These are phyloP conservation scores for Cicer chorassanicum DNA, from an alignment of 306 rosid genomes.

Conservation along the genomic window DNA sequence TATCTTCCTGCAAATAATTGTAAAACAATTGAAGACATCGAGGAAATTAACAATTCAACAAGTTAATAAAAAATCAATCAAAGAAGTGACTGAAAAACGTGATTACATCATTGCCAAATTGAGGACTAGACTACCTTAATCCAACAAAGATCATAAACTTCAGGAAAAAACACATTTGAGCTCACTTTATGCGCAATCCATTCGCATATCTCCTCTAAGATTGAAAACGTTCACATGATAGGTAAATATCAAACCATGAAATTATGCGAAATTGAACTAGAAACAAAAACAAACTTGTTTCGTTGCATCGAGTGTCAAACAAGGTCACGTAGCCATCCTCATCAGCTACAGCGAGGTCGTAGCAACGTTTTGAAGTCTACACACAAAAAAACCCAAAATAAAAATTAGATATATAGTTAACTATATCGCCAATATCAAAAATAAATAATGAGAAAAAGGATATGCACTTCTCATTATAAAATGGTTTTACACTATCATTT, in stretches of 20 bases:
- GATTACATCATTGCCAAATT: background rate
- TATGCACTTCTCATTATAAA: no score
- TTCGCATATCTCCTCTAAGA: constrained; percentile 67
- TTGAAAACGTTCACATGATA: background rate
- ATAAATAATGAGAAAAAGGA: no score
- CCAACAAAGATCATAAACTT: constrained; percentile 89
- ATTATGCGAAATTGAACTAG: constrained; percentile 30
- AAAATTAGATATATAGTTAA: background rate
- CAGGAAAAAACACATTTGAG: constrained; percentile 42
- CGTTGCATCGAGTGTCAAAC: constrained; percentile 60
- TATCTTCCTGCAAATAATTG: constrained; percentile 65
- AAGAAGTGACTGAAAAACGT: background rate
- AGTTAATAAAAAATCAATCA: background rate
- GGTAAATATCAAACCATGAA: background rate
- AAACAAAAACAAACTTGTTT: background rate
- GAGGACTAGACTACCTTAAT: constrained; percentile 61
- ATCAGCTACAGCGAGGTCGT: constrained; percentile 78
- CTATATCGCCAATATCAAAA: no score
- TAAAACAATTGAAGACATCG: background rate
- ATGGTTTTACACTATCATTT: no score
- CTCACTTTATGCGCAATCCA: constrained; percentile 65
- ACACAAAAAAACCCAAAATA: background rate
- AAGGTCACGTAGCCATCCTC: constrained; percentile 82
- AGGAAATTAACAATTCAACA: background rate
- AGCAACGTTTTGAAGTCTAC: constrained; percentile 62